Evolutionary conservation across 2,329 filamentous ascomycete genomes (phyloP), one percentile per base, ranked within the genome.

Genomic region (Didymella segeticola): DNA sequence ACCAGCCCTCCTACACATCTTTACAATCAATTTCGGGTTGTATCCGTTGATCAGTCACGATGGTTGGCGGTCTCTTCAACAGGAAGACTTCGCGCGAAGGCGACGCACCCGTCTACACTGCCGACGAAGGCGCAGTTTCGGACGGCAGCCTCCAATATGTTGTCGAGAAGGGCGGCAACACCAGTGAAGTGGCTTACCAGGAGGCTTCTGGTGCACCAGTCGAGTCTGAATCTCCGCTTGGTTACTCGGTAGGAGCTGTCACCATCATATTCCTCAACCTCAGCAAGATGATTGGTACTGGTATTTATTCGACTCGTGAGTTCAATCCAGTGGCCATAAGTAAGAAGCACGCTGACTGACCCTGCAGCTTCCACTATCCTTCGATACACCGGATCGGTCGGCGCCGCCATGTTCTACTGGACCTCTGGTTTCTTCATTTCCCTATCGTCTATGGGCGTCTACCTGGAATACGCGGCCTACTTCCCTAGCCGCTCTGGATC

Each of bases 401-500:
- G 87, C 0, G 71, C 89, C 1, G 77, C 80, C 27, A 72, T 89
- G 50, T 78, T 89, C 12, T 89, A 84, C 72, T 89, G 87, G 86
- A 70, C 82, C 1, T 78, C 89, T 11, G 87, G 87, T 3, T 83
- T 83, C 51, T 42, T 88, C 29, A 83, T 87, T 45, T 82, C 85
- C 0, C 67, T 79, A 0, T 78, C 82, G 2, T 81, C 81, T 1
- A 78, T 88, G 3, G 75, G 79, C 0, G 80, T 87, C 0, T 89
- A 89, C 51, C 80, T 89, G 8, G 87, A 89, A 63, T 82, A 83
- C 12, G 81, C 85, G 0, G 79, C 83, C 1, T 89, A 86, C 57
- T 89, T 89, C 53, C 86, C 86, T 0, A 88, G 83, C 63, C 82
- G 87, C 7, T 87, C 83, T 2, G 87, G 86, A 0, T 81, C 82